A percentile compares a stretch with the other conserved stretches of the same genome.
Evolutionary conservation across 192 early-diverging fungal species (phyloP).

Genomic region (Coemansia sp.): DNA sequence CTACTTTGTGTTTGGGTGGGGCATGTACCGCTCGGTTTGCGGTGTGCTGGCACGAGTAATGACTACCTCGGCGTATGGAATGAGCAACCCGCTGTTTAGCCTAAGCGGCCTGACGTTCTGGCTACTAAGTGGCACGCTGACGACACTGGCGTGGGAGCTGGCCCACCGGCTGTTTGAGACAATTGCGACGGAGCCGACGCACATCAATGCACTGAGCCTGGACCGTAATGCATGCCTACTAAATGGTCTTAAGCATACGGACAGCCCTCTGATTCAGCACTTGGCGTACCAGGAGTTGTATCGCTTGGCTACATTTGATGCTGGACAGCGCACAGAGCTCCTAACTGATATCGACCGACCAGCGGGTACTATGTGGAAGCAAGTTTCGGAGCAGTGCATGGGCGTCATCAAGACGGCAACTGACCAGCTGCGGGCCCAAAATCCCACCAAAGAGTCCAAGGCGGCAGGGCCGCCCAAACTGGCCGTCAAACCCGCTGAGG

Average conservation of each 20-base stretch:
- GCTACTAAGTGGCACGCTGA: slow-evolving; percentile 35
- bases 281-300: slow-evolving; percentile 54
- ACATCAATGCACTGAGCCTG: slow-evolving; percentile 45
- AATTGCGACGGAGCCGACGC: slow-evolving; percentile 45
- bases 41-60: slow-evolving; percentile 27
- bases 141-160: slow-evolving; percentile 43
- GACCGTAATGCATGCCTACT: slow-evolving; percentile 45
- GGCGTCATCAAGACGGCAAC: slow-evolving; percentile 36
- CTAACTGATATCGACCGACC: slow-evolving; percentile 43
- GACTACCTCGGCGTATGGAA: slow-evolving; percentile 42
- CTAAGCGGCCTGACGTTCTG: slow-evolving; percentile 26
- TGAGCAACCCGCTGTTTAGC: slow-evolving; percentile 47
- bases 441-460: slow-evolving; percentile 3
- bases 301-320: slow-evolving; percentile 24
- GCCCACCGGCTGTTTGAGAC: slow-evolving; percentile 52
- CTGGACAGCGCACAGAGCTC: slow-evolving; percentile 35
- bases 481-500: not conserved
- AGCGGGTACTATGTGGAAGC: slow-evolving; percentile 42
- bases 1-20: slow-evolving; percentile 49
- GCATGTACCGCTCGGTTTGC: slow-evolving; percentile 37
- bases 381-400: slow-evolving; percentile 40
- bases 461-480: slow-evolving; percentile 2
- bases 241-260: slow-evolving; percentile 30
- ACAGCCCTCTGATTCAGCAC: slow-evolving; percentile 33
- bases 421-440: slow-evolving; percentile 25